phyloP scores from a whole-genome alignment of 179 eudicot species.

The Heliamphora pulchella region DNA sequence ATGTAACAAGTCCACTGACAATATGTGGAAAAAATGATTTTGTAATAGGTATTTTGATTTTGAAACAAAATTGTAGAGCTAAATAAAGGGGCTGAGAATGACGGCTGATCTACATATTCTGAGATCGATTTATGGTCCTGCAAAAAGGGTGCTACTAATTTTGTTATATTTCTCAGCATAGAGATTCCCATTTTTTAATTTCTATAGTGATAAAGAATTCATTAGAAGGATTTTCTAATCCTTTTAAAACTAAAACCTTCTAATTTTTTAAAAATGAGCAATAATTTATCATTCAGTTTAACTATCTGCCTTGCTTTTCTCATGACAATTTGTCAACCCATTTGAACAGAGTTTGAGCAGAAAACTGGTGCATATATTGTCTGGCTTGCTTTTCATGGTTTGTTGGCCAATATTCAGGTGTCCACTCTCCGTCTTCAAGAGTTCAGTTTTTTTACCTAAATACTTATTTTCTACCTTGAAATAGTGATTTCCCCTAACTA shows the following conservation, averaged over 20 bases:
- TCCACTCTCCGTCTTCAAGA: background rate
- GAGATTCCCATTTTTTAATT: background rate
- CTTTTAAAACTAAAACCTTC: background rate
- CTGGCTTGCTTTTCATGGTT: conserved; percentile 83
- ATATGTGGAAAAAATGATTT: background rate
- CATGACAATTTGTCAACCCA: background rate
- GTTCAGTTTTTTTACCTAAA: background rate
- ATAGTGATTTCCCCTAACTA: conserved; percentile 9
- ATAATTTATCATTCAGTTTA: background rate
- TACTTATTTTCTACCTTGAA: background rate
- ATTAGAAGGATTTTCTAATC: background rate
- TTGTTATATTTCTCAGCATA: background rate
- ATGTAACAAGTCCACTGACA: background rate
- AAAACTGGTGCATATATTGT: conserved; percentile 83
- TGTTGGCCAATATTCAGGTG: conserved; percentile 96
- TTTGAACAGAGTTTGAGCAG: conserved; percentile 70
- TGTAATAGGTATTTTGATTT: conserved; percentile 3
- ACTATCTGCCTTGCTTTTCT: background rate
- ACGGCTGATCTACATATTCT: background rate
- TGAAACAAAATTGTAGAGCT: background rate
- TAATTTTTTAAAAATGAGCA: background rate
- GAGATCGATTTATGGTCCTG: background rate
- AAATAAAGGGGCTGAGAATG: background rate
- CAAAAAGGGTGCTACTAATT: background rate
- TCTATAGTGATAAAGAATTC: background rate